phyloP scores from a whole-genome alignment of 75 land plant genomes.

The Cryptomeria japonica region DNA sequence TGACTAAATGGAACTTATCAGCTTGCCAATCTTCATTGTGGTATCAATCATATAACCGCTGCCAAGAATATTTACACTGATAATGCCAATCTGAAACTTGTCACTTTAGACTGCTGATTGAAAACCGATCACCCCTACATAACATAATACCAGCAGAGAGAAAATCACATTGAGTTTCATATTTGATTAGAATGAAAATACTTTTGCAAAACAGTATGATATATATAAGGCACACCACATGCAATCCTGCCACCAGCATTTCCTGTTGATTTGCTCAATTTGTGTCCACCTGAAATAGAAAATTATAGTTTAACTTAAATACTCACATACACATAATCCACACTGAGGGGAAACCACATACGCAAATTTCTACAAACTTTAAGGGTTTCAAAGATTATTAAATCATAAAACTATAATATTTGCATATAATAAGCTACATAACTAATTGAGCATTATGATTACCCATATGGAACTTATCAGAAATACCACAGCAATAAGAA shows the following conservation, averaged over 20 bases:
- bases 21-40: not conserved
- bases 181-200: not conserved
- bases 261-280: slow-evolving; percentile 88
- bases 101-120: slow-evolving; percentile 48
- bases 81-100: not conserved
- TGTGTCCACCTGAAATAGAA: slow-evolving; percentile 70
- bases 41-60: not conserved
- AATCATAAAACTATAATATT: not conserved
- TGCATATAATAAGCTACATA: not conserved
- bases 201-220: not conserved
- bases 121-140: slow-evolving; percentile 66
- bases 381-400: not conserved
- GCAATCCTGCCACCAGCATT: slow-evolving; percentile 88
- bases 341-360: not conserved
- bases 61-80: not conserved
- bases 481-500: not conserved
- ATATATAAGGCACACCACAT: slow-evolving; percentile 60
- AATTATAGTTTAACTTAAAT: not conserved
- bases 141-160: not conserved
- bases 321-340: not conserved
- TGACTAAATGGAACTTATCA: not conserved
- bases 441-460: not conserved
- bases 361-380: not conserved
- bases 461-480: not conserved
- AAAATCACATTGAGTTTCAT: not conserved